Evolutionary conservation across 1,284 basidiomycete species (phyloP), one percentile per base, ranked within the genome.

Genomic region (Trichosporon asahii): DNA sequence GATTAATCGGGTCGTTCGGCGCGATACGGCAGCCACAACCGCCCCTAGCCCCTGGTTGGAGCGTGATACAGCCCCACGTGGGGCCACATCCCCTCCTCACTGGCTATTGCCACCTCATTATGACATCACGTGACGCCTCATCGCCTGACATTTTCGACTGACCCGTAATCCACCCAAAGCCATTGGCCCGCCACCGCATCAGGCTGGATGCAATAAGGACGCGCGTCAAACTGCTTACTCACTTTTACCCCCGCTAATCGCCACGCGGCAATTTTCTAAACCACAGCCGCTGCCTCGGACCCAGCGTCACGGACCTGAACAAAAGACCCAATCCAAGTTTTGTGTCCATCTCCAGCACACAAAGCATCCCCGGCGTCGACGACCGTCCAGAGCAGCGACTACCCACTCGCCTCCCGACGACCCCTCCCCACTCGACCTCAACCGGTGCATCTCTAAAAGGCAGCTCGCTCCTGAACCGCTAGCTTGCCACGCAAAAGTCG

Each of bases 301-400:
- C 31, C 31, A 33, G 31, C 31, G 31, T 33, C 31, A 33, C 21
- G 49, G 8, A 21, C 49, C 14, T 14, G 29, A 27, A 61, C 57
- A 61, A 61, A 61, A 61, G 57, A 18, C 8, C 14, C 21, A 53
- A 53, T 53, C 57, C 57, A 61, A 61, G 57, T 61, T 61, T 61
- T 61, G 57, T 31, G 57, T 15, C 27, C 27, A n/a, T 23, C 27
- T 60, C n/a, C 23, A 53, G 57, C 11, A 9, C 55, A 61, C 15
- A 18, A 12, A 61, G 27, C 57, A 61, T 15, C 55, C 14, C 27
- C 55, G 57, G 57, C 57, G 57, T 61, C 57, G 55, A 60, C 55
- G n/a, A 14, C 8, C 8, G 29, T 31, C 57, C 29, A n/a, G 57
- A 61, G 57, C 57, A 61, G 57, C 57, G 57, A n/a, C 57, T 3